These are phyloP conservation scores for Mycocentrospora acerina DNA, from an alignment of 2,329 filamentous ascomycete species.

Conservation along the genomic window DNA sequence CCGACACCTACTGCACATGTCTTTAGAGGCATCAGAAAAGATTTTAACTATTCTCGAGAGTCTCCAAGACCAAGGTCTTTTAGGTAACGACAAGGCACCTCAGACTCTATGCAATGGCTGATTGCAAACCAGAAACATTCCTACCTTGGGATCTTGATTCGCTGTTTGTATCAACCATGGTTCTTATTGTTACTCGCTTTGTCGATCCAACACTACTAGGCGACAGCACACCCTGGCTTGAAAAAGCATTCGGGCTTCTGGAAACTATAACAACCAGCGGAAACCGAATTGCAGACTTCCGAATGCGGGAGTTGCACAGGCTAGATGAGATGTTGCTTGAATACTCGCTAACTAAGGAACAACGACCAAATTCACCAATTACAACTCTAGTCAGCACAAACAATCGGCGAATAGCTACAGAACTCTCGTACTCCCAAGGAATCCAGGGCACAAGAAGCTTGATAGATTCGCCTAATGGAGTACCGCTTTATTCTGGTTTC, in stretches of 20 bases:
- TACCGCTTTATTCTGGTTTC: constrained; percentile 16
- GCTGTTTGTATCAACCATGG: constrained; percentile 48
- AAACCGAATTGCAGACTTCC: constrained; percentile 50
- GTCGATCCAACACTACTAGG: constrained; percentile 39
- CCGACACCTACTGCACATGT: constrained; percentile 44
- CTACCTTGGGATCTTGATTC: constrained; percentile 53
- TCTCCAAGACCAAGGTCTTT: constrained; percentile 49
- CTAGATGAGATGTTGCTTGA: constrained; percentile 45
- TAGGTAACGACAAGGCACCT: constrained; percentile 47
- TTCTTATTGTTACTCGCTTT: constrained; percentile 42
- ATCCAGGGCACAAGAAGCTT: constrained; percentile 8
- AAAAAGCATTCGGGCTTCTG: constrained; percentile 48
- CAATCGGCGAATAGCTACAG: background rate
- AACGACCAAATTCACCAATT: constrained; percentile 5
- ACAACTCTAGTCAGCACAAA: constrained; percentile 3
- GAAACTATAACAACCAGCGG: constrained; percentile 52
- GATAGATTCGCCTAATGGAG: constrained; percentile 11
- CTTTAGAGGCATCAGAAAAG: constrained; percentile 48
- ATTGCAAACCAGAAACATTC: constrained; percentile 54
- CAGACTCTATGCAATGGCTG: too few relatives aligned
- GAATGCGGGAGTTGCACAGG: constrained; percentile 50
- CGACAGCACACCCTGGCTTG: constrained; percentile 41
- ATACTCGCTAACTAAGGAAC: constrained; percentile 19
- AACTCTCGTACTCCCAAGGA: constrained; percentile 9
- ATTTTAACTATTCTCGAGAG: constrained; percentile 48